Conservation (phyloP, 148 eudicot species). For the Rheum nobile region DNA sequence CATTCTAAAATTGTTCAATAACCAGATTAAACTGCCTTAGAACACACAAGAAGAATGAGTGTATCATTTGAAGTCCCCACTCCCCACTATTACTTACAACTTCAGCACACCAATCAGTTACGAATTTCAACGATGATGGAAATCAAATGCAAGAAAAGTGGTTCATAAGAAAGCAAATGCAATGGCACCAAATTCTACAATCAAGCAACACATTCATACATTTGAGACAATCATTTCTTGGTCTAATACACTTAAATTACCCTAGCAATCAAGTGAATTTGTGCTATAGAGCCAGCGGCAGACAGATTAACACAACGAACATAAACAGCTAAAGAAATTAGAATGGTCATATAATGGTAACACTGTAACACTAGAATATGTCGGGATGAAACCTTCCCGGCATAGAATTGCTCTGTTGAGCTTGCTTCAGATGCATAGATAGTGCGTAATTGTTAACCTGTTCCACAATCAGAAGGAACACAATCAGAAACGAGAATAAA, state of each 20-base stretch:
- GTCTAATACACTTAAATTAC: neutral
- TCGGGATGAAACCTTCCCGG: conserved; percentile 8
- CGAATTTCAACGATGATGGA: too few species aligned
- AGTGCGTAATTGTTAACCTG: conserved; percentile 8
- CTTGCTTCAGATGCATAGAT: conserved; percentile 10
- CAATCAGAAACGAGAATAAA: neutral
- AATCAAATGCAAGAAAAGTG: neutral
- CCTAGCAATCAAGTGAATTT: neutral
- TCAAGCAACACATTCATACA: neutral
- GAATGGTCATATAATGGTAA: neutral
- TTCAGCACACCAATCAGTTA: too few species aligned
- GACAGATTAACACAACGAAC: neutral
- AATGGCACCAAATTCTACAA: neutral
- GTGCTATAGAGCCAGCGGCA: neutral
- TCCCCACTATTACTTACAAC: too few species aligned
- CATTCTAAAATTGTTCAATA: too few species aligned
- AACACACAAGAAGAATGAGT: too few species aligned
- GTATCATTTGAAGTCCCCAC: too few species aligned
- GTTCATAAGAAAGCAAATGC: neutral
- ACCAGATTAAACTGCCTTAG: too few species aligned
- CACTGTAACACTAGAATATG: neutral
- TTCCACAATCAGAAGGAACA: neutral
- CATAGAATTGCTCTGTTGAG: conserved; percentile 9
- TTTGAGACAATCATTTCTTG: neutral
- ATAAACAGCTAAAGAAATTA: neutral